Percentiles rank a stretch among this genome's conserved stretches.
Evolutionary conservation across 106 monocot genomes (phyloP).

Genomic region (Acorus gramineus): DNA sequence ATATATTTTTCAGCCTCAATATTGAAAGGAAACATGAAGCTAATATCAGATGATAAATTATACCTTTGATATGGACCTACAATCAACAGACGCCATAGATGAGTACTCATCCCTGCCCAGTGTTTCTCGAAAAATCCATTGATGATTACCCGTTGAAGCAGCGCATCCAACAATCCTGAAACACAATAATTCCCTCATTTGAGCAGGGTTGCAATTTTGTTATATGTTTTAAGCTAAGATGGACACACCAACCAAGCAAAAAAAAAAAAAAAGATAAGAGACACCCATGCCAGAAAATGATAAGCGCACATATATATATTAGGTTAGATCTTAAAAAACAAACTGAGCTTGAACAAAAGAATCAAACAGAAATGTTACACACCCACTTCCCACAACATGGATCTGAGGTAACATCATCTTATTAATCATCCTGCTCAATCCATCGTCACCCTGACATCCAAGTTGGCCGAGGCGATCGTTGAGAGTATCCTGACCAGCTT

Average conservation of each 20-base stretch:
- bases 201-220: not conserved
- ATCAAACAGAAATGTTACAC: not conserved
- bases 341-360: not conserved
- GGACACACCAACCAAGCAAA: no score
- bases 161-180: conserved; percentile 57
- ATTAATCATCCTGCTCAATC: conserved; percentile 17
- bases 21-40: no score
- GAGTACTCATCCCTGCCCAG: conserved; percentile 8
- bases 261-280: no score
- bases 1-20: no score
- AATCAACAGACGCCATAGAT: conserved; percentile 14
- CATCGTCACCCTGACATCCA: no score
- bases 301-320: no score
- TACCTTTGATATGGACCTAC: no score
- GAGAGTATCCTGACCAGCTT: conserved; percentile 1
- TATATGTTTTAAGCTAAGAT: no score
- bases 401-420: conserved; percentile 50
- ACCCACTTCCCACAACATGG: conserved; percentile 61
- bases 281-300: not conserved
- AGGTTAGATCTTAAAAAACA: not conserved
- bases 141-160: conserved; percentile 46
- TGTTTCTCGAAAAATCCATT: conserved; percentile 38
- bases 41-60: no score
- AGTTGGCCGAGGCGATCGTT: not conserved
- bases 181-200: not conserved